Percentiles rank a stretch among this genome's conserved stretches.
These are phyloP conservation scores for Thalassiosira livingstoniorum DNA, from an alignment of 352 stramenopile species.

Conservation along the genomic window DNA sequence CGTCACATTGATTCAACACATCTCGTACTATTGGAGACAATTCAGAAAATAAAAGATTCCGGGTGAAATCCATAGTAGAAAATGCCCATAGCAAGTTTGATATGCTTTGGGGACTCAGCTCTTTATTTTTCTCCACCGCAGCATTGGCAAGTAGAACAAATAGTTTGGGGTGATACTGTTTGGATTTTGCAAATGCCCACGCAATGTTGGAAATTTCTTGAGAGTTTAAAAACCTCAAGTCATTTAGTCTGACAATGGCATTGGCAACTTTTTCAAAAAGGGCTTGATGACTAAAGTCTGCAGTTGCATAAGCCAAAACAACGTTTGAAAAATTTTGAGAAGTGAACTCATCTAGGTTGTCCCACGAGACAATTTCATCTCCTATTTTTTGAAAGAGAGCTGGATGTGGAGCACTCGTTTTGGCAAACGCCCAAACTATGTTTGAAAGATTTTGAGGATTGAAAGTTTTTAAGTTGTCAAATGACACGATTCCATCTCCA, in stretches of 20 bases:
- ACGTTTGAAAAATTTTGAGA: slow-evolving; percentile 44
- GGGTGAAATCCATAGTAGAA: slow-evolving; percentile 1
- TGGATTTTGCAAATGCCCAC: slow-evolving; percentile 32
- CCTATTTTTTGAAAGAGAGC: slow-evolving; percentile 34
- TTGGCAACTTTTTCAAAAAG: slow-evolving; percentile 51
- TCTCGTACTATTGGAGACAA: background rate
- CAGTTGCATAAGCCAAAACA: slow-evolving; percentile 54
- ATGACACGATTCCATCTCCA: too few relatives aligned
- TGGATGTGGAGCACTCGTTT: slow-evolving; percentile 12
- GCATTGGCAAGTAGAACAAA: slow-evolving; percentile 28
- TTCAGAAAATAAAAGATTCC: slow-evolving; percentile 23
- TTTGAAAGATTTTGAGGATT: slow-evolving; percentile 40
- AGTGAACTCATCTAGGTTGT: too few relatives aligned
- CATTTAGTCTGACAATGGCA: slow-evolving; percentile 20
- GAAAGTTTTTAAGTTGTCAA: too few relatives aligned
- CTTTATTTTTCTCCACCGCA: slow-evolving; percentile 6
- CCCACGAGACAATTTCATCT: slow-evolving; percentile 5
- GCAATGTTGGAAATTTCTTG: slow-evolving; percentile 27
- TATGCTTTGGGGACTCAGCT: slow-evolving; percentile 32
- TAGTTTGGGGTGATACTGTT: slow-evolving; percentile 20
- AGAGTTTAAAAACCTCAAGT: slow-evolving; percentile 19
- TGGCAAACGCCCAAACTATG: slow-evolving; percentile 52
- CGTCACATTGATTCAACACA: slow-evolving; percentile 19
- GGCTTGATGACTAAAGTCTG: slow-evolving; percentile 29
- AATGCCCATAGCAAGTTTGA: slow-evolving; percentile 50